Evolutionary conservation across 2,329 filamentous ascomycete species (phyloP).

Genomic region (Aureobasidium sp.): DNA sequence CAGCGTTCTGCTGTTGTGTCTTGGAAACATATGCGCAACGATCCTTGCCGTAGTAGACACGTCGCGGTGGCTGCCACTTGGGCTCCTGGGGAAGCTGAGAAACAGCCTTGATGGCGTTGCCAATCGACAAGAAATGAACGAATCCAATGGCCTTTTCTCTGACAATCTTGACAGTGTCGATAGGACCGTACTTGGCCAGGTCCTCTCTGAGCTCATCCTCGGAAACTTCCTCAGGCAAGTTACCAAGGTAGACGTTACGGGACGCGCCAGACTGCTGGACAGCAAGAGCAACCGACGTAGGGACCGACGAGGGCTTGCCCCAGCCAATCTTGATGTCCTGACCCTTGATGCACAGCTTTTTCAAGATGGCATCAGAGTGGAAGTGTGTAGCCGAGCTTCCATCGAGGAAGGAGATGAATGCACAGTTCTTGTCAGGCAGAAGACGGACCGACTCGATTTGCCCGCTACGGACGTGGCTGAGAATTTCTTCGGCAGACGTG

Average conservation of each 20-base stretch:
- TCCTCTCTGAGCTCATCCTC: constrained; percentile 94
- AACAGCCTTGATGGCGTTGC: constrained; percentile 97
- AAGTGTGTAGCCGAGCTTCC: constrained; percentile 97
- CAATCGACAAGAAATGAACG: constrained; percentile 93
- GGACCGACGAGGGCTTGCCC: constrained; percentile 97
- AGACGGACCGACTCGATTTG: constrained; percentile 98
- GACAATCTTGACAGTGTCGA: constrained; percentile 96
- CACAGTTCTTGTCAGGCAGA: constrained; percentile 97
- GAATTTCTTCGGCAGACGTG: constrained; percentile 91
- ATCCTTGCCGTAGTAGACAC: constrained; percentile 98
- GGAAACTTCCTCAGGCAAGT: constrained; percentile 78
- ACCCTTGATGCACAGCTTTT: constrained; percentile 96
- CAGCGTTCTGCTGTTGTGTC: constrained; percentile 98
- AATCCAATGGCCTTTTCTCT: constrained; percentile 97
- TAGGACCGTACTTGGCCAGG: constrained; percentile 88
- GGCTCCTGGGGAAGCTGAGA: constrained; percentile 91
- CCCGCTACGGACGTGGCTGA: constrained; percentile 91
- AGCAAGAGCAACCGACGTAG: constrained; percentile 91
- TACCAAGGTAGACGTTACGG: constrained; percentile 93
- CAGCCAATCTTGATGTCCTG: constrained; percentile 99
- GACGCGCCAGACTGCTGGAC: constrained; percentile 97
- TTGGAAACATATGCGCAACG: constrained; percentile 98
- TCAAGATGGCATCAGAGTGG: constrained; percentile 98
- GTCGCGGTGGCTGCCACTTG: constrained; percentile 92
- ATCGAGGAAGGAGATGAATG: constrained; percentile 98